phyloP scores from a whole-genome alignment of 148 eudicot genomes.

The Oxyria digyna region DNA sequence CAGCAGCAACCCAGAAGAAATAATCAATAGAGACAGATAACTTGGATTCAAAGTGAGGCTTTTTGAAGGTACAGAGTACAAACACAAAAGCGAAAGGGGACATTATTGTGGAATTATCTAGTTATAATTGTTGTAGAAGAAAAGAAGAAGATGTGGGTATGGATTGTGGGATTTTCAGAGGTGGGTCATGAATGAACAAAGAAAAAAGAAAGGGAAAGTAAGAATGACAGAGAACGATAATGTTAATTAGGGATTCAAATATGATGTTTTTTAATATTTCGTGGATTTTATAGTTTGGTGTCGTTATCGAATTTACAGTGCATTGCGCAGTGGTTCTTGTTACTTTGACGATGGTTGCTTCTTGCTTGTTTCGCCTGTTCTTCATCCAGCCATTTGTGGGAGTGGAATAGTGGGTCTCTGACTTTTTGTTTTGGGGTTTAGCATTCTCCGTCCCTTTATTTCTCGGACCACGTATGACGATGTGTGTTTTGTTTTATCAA shows the following conservation, averaged over 20 bases:
- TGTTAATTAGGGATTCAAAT: neutral
- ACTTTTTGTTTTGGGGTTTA: neutral
- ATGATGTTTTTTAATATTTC: neutral
- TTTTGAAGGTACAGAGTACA: conserved; percentile 13
- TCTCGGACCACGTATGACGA: too few species aligned
- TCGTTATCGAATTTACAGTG: neutral
- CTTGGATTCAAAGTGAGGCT: conserved; percentile 62
- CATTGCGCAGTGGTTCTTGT: neutral
- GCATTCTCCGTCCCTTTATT: too few species aligned
- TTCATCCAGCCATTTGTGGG: neutral
- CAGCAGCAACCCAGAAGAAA: conserved; percentile 11
- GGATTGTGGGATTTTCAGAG: neutral
- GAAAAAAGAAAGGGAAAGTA: neutral
- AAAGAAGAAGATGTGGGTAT: conserved; percentile 8
- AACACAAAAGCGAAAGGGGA: conserved; percentile 7
- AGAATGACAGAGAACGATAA: neutral
- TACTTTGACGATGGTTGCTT: conserved; percentile 3
- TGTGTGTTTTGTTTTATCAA: too few species aligned
- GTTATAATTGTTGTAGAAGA: neutral
- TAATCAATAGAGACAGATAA: conserved; percentile 12
- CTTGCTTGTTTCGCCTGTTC: neutral
- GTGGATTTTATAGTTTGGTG: neutral
- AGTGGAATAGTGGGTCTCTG: conserved; percentile 2
- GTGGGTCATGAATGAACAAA: conserved; percentile 2
- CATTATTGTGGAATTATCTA: neutral